Evolutionary conservation across 164 flowering plant species (phyloP).

Genomic region (Nymphaea colorata): DNA sequence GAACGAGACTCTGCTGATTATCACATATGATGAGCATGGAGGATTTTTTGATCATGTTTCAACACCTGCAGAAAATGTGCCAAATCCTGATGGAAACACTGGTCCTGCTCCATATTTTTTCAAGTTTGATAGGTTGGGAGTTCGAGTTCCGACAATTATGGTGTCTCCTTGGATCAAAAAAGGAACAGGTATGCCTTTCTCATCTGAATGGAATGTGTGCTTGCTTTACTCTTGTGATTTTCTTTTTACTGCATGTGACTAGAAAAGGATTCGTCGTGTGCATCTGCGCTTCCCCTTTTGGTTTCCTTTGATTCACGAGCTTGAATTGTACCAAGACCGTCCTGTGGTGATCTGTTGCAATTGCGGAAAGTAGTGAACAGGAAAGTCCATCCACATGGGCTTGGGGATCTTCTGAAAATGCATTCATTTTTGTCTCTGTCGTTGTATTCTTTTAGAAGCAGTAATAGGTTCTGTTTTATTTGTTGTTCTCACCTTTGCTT

Average conservation of each 20-base stretch:
- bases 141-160: slow-evolving; percentile 91
- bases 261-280: neutral
- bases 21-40: slow-evolving; percentile 96
- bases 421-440: too few relatives aligned
- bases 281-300: neutral
- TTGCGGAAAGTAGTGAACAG: neutral
- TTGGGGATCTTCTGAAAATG: too few relatives aligned
- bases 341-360: neutral
- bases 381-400: too few relatives aligned
- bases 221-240: neutral
- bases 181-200: slow-evolving; percentile 40
- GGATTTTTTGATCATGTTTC: slow-evolving; percentile 82
- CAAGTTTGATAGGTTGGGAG: slow-evolving; percentile 82
- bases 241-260: neutral
- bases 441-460: too few relatives aligned
- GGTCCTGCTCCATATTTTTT: slow-evolving; percentile 82
- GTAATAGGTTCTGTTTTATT: too few relatives aligned
- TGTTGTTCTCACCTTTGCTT: too few relatives aligned
- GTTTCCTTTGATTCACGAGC: neutral
- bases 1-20: slow-evolving; percentile 75
- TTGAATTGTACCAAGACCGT: too few relatives aligned
- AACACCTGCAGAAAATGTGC: slow-evolving; percentile 60
- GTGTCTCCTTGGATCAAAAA: slow-evolving; percentile 97
- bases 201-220: slow-evolving; percentile 5
- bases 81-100: slow-evolving; percentile 80